These are phyloP conservation scores for Schizothecium vesticola DNA, from an alignment of 495 filamentous ascomycete genomes.

Conservation along the genomic window DNA sequence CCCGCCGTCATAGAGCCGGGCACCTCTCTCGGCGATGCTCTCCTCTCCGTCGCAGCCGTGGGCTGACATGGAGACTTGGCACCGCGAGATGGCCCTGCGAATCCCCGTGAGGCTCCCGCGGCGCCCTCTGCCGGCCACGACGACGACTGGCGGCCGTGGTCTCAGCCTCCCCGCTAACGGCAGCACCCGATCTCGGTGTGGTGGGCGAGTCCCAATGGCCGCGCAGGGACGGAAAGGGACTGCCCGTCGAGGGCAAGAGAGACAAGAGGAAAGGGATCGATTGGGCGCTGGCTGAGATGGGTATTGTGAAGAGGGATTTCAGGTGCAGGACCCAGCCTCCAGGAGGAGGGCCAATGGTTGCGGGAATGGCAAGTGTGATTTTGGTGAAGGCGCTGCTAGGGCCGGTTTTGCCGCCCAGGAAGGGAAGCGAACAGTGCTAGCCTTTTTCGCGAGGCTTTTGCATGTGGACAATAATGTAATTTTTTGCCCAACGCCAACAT, in stretches of 20 bases:
- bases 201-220: slow-evolving; percentile 9
- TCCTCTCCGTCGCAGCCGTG: neutral
- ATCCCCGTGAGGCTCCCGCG: neutral
- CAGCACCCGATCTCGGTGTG: neutral
- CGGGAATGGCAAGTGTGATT: neutral
- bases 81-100: neutral
- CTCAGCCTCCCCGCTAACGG: neutral
- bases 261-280: slow-evolving; percentile 12
- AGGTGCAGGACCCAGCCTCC: slow-evolving; percentile 23
- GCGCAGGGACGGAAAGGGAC: slow-evolving; percentile 3
- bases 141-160: neutral
- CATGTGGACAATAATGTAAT: neutral
- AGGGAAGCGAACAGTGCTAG: neutral
- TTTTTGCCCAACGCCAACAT: neutral
- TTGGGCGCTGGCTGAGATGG: slow-evolving; percentile 19
- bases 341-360: slow-evolving; percentile 21
- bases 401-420: slow-evolving; percentile 13
- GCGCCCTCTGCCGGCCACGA: neutral
- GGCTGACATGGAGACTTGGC: neutral
- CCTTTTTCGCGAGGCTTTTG: neutral
- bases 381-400: neutral
- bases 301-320: slow-evolving; percentile 22
- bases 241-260: neutral
- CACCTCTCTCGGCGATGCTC: no score
- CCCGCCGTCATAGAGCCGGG: neutral